These are phyloP conservation scores for Podospora comata DNA, from an alignment of 495 filamentous ascomycete species.

Conservation along the genomic window DNA sequence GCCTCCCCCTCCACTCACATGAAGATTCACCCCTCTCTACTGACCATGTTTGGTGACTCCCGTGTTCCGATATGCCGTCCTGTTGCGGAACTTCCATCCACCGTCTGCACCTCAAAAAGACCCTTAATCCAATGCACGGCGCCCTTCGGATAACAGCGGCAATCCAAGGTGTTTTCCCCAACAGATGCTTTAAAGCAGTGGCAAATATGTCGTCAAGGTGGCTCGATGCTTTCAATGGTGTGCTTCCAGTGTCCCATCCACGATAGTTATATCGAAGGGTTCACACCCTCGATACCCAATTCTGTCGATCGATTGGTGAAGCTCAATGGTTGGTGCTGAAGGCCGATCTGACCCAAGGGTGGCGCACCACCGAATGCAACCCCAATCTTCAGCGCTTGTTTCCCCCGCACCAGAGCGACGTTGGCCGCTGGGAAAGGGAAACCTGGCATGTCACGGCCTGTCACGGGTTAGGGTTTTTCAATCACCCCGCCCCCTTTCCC, in stretches of 20 bases:
- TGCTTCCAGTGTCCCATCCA: neutral
- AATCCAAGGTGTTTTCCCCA: neutral
- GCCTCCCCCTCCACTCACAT: neutral
- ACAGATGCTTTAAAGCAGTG: neutral
- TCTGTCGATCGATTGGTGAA: neutral
- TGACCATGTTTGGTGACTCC: neutral
- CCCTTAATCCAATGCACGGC: neutral
- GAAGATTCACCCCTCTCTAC: neutral
- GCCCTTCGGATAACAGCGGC: conserved; percentile 12
- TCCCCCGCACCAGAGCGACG: neutral
- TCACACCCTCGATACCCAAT: neutral
- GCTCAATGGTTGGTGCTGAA: neutral
- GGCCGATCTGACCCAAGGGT: neutral
- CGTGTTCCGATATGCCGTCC: neutral
- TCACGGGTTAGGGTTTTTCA: conserved; percentile 8
- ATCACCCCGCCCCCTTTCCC: neutral
- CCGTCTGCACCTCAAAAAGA: neutral
- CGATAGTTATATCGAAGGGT: neutral
- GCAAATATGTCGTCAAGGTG: conserved; percentile 6
- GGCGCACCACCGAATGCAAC: neutral
- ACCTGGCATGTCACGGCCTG: neutral
- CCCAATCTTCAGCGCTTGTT: conserved; percentile 4
- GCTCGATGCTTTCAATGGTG: conserved; percentile 2
- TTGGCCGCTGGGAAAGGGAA: neutral
- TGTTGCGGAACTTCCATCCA: neutral